phyloP scores from a whole-genome alignment of 108 stramenopile genomes.

The Heterococcus sp. region DNA sequence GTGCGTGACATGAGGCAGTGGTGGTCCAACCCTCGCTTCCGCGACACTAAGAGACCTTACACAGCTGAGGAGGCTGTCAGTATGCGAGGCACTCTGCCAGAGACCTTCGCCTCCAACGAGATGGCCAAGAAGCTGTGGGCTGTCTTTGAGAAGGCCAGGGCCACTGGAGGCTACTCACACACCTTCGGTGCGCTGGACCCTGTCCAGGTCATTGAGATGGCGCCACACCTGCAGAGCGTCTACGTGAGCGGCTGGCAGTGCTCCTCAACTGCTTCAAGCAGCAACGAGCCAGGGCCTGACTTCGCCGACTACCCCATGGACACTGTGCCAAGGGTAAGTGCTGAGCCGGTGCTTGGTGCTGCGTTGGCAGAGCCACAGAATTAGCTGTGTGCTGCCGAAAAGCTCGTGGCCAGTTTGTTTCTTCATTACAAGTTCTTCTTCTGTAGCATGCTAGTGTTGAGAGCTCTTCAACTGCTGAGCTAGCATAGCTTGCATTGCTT shows the following conservation, averaged over 20 bases:
- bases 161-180: constrained; percentile 75
- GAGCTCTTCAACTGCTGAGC: too few species aligned
- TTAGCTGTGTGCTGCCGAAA: too few species aligned
- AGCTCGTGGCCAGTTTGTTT: too few species aligned
- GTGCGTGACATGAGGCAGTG: constrained; percentile 38
- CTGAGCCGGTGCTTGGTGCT: background rate
- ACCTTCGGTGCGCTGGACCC: constrained; percentile 95
- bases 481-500: too few species aligned
- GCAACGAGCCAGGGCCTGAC: constrained; percentile 93
- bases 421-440: too few species aligned
- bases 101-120: constrained; percentile 14
- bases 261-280: constrained; percentile 71
- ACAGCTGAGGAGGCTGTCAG: constrained; percentile 47
- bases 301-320: constrained; percentile 69
- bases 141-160: constrained; percentile 25
- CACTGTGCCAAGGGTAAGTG: constrained; percentile 20
- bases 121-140: constrained; percentile 51
- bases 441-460: too few species aligned
- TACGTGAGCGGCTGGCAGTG: constrained; percentile 94
- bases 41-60: constrained; percentile 42
- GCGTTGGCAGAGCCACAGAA: background rate
- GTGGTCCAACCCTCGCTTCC: constrained; percentile 44
- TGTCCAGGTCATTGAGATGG: constrained; percentile 91
- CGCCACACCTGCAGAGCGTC: constrained; percentile 75
- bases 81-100: constrained; percentile 41